phyloP scores from a whole-genome alignment of 2,329 filamentous ascomycete genomes.

The Pyrenochaeta sp. region DNA sequence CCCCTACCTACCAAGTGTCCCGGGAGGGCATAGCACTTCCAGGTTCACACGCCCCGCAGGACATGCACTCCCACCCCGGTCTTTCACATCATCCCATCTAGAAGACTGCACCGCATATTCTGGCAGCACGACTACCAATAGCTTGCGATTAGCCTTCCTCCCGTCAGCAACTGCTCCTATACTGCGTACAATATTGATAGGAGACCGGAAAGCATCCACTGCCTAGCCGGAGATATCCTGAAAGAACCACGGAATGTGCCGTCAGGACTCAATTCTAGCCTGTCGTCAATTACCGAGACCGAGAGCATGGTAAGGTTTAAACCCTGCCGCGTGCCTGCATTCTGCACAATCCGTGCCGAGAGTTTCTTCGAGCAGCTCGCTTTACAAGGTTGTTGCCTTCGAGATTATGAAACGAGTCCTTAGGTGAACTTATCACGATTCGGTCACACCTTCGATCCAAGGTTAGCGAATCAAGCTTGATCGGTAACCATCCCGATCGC shows the following conservation, averaged over 20 bases:
- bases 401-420: background rate
- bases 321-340: slow-evolving; percentile 20
- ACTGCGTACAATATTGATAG: background rate
- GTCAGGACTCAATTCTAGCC: background rate
- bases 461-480: background rate
- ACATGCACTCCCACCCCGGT: slow-evolving; percentile 5
- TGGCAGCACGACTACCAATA: background rate
- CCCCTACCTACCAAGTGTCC: slow-evolving; percentile 9
- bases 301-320: slow-evolving; percentile 15
- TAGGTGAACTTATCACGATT: background rate
- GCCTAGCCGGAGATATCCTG: background rate
- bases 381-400: background rate
- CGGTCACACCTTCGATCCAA: background rate
- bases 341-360: slow-evolving; percentile 14
- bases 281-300: slow-evolving; percentile 16
- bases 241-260: slow-evolving; percentile 6
- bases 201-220: background rate
- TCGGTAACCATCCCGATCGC: background rate
- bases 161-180: background rate
- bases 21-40: slow-evolving; percentile 4
- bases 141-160: background rate
- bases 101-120: background rate
- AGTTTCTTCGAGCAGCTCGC: background rate
- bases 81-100: background rate
- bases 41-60: background rate